Evolutionary conservation across 176 grass and related monocot genomes (phyloP).

Genomic region (Canna indica): DNA sequence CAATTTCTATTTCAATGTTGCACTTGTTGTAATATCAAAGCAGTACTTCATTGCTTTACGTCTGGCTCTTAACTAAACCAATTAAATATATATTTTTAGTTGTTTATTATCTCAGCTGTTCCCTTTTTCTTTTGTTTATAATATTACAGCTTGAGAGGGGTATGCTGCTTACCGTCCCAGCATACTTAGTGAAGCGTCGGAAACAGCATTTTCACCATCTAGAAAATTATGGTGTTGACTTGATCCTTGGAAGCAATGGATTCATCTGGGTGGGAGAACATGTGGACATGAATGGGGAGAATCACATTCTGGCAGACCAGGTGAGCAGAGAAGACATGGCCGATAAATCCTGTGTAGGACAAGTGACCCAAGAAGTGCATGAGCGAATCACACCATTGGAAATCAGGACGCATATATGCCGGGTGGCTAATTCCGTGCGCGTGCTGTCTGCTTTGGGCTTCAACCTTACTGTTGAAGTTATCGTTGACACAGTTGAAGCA

Average conservation of each 20-base stretch:
- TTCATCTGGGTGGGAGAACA: slow-evolving; percentile 95
- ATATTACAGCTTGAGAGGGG: slow-evolving; percentile 73
- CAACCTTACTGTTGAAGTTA: slow-evolving; percentile 54
- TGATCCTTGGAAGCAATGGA: slow-evolving; percentile 89
- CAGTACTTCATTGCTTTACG: not conserved
- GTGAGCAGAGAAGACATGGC: not conserved
- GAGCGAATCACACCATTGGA: slow-evolving; percentile 34
- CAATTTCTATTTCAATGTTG: not conserved
- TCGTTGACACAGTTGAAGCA: slow-evolving; percentile 49
- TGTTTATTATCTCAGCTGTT: not conserved
- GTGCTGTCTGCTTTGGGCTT: slow-evolving; percentile 69
- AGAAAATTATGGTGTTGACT: slow-evolving; percentile 51
- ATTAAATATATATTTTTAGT: not conserved
- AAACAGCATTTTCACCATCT: slow-evolving; percentile 91
- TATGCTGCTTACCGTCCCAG: slow-evolving; percentile 56
- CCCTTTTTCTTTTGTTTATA: not conserved
- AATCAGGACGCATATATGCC: slow-evolving; percentile 60
- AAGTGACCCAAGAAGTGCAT: not conserved
- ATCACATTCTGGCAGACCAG: slow-evolving; percentile 23
- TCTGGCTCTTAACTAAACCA: not conserved
- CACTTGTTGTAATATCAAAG: not conserved
- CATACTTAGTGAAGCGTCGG: slow-evolving; percentile 71
- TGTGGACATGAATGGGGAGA: slow-evolving; percentile 34
- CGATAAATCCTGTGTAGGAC: not conserved
- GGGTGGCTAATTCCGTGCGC: slow-evolving; percentile 64